Base-by-base conservation (phyloP, 768 basidiomycete genomes). In the Astraeus odoratus region DNA sequence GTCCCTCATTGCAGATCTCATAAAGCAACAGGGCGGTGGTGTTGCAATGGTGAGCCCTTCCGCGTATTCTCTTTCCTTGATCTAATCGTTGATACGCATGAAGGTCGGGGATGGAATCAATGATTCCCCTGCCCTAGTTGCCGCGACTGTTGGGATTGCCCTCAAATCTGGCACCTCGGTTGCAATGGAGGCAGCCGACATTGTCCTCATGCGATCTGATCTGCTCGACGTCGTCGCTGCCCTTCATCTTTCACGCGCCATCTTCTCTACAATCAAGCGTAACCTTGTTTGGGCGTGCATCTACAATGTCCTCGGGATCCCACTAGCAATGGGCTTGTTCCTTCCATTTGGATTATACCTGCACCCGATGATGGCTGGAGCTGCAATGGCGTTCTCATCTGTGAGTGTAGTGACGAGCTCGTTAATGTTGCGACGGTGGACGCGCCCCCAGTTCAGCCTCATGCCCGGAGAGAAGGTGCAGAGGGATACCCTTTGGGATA, bases 51-150 rank as follows among this genome's bases (percentile, higher is more conserved):
- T 90, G 57, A 47, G 76, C 24, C 8, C 6, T 8, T 67, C 23
- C 13, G 34, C 24, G 4, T 18, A 39, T 43, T 26, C 47, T 38
- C 31, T 13, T 24, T 25, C n/a, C 1, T 36, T 4, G 9, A n/a
- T 16, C 36, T 7, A 10, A 13, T 23, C 8, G 27, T 13, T 42
- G 35, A 13, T 40, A 12, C 43, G 8, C 33, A 15, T 18, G 16
- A 7, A 94, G 92, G 92, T 99, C 31, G 96, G 96, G 19, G 96
- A 99, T 64, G 96, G 96, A 26, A 96, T 98, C 70, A 98, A 99
- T 63, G 96, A 99, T 61, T 97, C 95, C 2, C 95, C 94, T 1
- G 96, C 95, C 10, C 81, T 99, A 2, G 94, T 93, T 13, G 93
- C 91, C 4, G 90, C 95, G 1, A 90, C 92, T 1, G 89, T 99